phyloP scores from a whole-genome alignment of 148 eudicot species.

The Rhododendron kiyosumense region DNA sequence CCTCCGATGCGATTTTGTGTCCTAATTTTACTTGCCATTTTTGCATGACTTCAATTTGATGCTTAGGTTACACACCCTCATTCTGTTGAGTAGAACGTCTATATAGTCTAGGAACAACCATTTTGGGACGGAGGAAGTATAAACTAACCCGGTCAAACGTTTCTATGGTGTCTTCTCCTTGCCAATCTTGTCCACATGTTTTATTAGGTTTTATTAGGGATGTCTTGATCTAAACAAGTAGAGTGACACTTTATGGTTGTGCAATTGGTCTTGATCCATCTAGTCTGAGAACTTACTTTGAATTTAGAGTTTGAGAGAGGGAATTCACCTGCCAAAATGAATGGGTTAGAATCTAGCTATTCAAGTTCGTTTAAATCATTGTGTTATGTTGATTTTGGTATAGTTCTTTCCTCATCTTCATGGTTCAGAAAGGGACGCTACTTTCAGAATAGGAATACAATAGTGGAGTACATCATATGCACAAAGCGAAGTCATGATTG shows the following conservation, averaged over 20 bases:
- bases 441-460: background rate
- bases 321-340: background rate
- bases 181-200: background rate
- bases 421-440: background rate
- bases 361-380: background rate
- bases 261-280: background rate
- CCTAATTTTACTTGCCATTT: no score
- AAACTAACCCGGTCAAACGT: slow-evolving; percentile 3
- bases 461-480: background rate
- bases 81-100: no score
- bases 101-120: no score
- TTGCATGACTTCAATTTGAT: no score
- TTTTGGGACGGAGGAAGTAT: no score
- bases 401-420: background rate
- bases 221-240: background rate
- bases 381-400: background rate
- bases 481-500: background rate
- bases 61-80: no score
- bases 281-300: background rate
- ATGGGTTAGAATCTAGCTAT: background rate
- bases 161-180: background rate
- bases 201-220: background rate
- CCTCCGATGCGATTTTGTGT: no score
- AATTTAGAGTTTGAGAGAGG: background rate
- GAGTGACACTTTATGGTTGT: background rate